A percentile compares a stretch with the other conserved stretches of the same genome.
Conservation (phyloP, 163 green algal species). For the Trebouxiophyceae sp. region DNA sequence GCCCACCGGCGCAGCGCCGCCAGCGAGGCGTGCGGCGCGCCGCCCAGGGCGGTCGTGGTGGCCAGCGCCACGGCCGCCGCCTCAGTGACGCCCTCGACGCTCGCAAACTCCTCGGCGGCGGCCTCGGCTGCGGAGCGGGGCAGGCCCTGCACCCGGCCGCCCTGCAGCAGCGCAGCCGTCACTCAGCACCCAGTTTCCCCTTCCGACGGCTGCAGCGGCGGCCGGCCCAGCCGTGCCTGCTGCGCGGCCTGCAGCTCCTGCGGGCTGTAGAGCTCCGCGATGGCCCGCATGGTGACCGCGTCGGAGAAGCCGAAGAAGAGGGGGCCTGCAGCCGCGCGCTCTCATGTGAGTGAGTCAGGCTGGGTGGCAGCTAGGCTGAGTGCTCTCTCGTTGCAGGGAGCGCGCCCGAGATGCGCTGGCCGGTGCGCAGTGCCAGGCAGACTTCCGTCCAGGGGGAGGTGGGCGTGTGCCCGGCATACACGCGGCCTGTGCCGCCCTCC, state of each 20-base stretch:
- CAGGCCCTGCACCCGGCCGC: not conserved
- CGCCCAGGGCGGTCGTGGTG: constrained; percentile 13
- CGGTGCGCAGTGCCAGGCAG: constrained; percentile 32
- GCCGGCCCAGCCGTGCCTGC: not conserved
- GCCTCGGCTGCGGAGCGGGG: constrained; percentile 4
- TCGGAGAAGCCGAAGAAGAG: constrained; percentile 53
- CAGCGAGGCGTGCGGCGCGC: constrained; percentile 8
- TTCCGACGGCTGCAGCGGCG: not conserved
- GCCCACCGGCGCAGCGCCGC: constrained; percentile 17
- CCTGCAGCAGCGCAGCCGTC: constrained; percentile 5
- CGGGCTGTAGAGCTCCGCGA: constrained; percentile 26
- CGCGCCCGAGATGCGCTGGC: constrained; percentile 36
- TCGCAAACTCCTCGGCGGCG: constrained; percentile 17
- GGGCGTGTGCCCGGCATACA: constrained; percentile 24
- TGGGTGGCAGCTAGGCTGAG: too few relatives aligned
- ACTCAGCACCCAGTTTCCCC: not conserved
- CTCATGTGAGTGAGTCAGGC: too few relatives aligned
- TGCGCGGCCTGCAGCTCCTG: not conserved
- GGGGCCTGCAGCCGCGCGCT: constrained; percentile 17
- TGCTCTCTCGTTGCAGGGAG: too few relatives aligned
- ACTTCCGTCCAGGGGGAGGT: constrained; percentile 49
- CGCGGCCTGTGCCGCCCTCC: not conserved
- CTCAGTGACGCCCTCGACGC: constrained; percentile 22
- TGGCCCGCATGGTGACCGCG: constrained; percentile 30
- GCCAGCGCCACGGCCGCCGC: constrained; percentile 20